Evolutionary conservation across 1,284 basidiomycete species (phyloP).

Genomic region (Cystobasidium sp.): DNA sequence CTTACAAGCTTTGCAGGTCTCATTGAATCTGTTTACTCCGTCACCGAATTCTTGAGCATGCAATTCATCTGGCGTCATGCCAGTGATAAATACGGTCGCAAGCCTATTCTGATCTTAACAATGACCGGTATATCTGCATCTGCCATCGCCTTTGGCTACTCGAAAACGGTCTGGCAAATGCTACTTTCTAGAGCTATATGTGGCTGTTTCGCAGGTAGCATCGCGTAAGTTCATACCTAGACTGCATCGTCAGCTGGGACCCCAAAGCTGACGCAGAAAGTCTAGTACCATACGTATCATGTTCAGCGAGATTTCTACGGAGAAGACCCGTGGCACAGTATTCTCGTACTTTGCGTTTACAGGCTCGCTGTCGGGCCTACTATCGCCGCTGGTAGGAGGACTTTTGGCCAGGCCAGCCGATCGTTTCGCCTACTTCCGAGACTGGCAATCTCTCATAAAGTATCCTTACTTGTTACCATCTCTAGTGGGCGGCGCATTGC

Average conservation of each 20-base stretch:
- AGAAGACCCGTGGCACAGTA: not conserved
- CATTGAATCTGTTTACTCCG: constrained; percentile 26
- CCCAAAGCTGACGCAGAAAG: too few relatives aligned
- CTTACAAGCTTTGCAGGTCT: not conserved
- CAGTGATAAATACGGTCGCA: constrained; percentile 10
- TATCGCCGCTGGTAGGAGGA: constrained; percentile 4
- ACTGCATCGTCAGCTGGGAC: not conserved
- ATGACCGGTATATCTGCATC: constrained; percentile 2
- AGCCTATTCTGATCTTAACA: constrained; percentile 9
- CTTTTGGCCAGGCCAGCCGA: constrained; percentile 15
- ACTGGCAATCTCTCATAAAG: not conserved
- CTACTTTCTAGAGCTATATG: constrained; percentile 2
- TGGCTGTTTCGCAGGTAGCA: constrained; percentile 17
- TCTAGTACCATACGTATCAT: constrained; percentile 17
- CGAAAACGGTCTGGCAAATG: constrained; percentile 22
- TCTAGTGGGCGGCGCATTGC: not conserved
- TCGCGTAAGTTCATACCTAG: not conserved
- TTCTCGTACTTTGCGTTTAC: constrained; percentile 19
- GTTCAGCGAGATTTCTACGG: constrained; percentile 18
- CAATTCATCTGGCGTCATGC: constrained; percentile 11
- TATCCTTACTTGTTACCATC: constrained; percentile 35
- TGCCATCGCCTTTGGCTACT: constrained; percentile 2
- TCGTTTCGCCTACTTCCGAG: not conserved
- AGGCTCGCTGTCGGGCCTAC: not conserved
- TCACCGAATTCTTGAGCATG: constrained; percentile 11